Evolutionary conservation across 78 protist genomes (phyloP).

Genomic region (Protostelium mycophagum): DNA sequence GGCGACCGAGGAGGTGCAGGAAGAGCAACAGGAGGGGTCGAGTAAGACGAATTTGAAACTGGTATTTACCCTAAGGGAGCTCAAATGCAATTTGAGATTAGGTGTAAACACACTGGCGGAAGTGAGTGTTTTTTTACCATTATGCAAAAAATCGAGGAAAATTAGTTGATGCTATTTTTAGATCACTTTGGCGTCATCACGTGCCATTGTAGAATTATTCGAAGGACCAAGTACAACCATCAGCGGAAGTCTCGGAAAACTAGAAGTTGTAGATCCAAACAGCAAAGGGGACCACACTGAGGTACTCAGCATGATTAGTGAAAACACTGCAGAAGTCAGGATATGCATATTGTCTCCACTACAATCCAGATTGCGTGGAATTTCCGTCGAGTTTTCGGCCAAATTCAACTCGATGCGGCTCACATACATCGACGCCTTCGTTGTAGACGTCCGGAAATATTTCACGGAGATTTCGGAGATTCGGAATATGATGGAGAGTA

Average conservation of each 20-base stretch:
- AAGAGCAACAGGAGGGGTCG: neutral
- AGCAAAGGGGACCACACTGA: neutral
- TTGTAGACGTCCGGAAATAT: neutral
- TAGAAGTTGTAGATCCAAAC: neutral
- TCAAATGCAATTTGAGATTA: neutral
- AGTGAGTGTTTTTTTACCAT: too few relatives aligned
- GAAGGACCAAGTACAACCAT: neutral
- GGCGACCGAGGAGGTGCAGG: too few relatives aligned
- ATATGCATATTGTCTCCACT: too few relatives aligned
- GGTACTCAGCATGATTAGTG: neutral
- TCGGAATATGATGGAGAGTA: neutral
- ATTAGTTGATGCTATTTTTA: neutral
- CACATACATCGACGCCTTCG: neutral
- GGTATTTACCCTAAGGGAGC: neutral
- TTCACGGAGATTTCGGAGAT: neutral
- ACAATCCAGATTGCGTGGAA: neutral
- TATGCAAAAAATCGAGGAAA: neutral
- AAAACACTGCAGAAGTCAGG: neutral
- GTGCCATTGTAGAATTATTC: neutral
- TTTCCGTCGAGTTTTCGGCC: neutral
- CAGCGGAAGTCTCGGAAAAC: neutral
- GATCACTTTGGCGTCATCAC: neutral
- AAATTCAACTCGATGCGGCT: neutral
- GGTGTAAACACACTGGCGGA: neutral
- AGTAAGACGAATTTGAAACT: neutral